A percentile compares a stretch with the other conserved stretches of the same genome.
phyloP scores from a whole-genome alignment of 1,139 yeast genomes.

The Ogataea hybrid region DNA sequence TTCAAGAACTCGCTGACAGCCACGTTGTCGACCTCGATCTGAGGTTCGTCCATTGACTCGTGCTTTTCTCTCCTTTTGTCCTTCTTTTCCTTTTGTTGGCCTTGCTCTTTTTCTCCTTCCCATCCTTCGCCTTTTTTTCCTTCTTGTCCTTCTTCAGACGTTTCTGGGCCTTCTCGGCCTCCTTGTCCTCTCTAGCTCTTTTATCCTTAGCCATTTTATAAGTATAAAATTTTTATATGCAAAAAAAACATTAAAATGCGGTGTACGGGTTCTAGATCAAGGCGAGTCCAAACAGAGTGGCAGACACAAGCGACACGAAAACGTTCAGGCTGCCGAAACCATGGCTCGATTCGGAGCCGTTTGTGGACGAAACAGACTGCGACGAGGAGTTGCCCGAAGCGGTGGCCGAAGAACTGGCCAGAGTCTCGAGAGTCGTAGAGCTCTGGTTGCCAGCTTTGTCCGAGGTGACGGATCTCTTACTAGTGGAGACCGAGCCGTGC shows the following conservation, averaged over 20 bases:
- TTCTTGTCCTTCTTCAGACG: conserved; percentile 43
- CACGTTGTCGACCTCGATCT: neutral
- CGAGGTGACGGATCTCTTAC: neutral
- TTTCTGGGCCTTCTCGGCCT: conserved; percentile 16
- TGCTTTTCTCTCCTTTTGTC: conserved; percentile 45
- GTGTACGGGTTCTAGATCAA: conserved; percentile 11
- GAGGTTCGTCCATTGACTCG: neutral
- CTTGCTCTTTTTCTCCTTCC: conserved; percentile 38
- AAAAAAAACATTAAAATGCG: conserved; percentile 8
- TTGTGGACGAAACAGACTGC: conserved; percentile 11
- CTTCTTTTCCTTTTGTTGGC: conserved; percentile 41
- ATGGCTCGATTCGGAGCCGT: conserved; percentile 4
- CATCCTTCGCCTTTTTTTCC: conserved; percentile 39
- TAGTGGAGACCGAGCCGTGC: neutral
- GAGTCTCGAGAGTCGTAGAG: conserved; percentile 5
- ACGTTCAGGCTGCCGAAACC: conserved; percentile 2
- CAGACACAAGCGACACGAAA: conserved; percentile 13
- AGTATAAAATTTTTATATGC: conserved; percentile 8
- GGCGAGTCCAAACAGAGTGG: conserved; percentile 10
- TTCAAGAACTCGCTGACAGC: conserved; percentile 56
- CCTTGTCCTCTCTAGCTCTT: conserved; percentile 35
- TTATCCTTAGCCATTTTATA: conserved; percentile 26
- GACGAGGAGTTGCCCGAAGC: conserved; percentile 1
- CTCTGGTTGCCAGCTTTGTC: neutral
- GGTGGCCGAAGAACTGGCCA: conserved; percentile 12